These are phyloP conservation scores for Scortechinia acanthostroma DNA, from an alignment of 2,329 filamentous ascomycete species.

Conservation along the genomic window DNA sequence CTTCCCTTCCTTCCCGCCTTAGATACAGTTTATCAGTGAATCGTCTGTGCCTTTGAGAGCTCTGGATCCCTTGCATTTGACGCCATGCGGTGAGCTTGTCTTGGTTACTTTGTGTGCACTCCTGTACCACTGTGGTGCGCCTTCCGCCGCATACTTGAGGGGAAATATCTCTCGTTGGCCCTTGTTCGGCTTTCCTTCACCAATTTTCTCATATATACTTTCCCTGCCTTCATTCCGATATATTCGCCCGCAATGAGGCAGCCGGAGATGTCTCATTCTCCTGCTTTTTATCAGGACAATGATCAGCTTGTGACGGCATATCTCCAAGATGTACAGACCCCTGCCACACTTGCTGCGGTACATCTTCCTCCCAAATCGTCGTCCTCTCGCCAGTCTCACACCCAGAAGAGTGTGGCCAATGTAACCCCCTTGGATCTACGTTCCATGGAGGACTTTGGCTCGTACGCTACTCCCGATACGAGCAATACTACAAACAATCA, in stretches of 20 bases:
- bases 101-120: neutral
- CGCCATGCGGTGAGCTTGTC: constrained; percentile 1
- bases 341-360: neutral
- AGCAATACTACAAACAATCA: too few species aligned
- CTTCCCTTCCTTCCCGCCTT: too few species aligned
- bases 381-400: too few species aligned
- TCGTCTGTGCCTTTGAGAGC: neutral
- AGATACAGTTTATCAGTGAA: too few species aligned
- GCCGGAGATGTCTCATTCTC: neutral
- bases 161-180: neutral
- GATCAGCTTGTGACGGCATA: neutral
- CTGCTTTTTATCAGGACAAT: neutral
- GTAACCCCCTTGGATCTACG: too few species aligned
- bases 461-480: too few species aligned
- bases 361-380: too few species aligned
- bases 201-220: neutral
- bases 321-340: neutral
- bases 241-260: neutral
- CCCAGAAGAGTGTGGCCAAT: too few species aligned
- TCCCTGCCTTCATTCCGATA: neutral
- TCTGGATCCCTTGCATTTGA: neutral
- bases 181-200: neutral
- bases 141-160: too few species aligned
- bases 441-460: too few species aligned
- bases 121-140: constrained; percentile 1